These are phyloP conservation scores for Yarrowia galli DNA, from an alignment of 1,139 yeast species.

Conservation along the genomic window DNA sequence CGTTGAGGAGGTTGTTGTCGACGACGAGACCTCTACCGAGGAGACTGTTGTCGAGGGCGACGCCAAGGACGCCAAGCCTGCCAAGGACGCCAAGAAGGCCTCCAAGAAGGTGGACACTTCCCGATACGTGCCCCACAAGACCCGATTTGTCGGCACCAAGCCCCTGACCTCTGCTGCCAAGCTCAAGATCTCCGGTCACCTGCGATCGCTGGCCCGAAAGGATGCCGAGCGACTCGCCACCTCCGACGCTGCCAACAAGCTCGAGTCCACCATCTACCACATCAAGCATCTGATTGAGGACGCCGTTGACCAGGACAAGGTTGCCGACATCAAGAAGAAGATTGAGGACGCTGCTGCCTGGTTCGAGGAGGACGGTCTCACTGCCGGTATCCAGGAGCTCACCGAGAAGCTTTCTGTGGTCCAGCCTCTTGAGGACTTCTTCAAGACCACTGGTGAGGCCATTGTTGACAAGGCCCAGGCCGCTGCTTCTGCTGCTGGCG, in stretches of 20 bases:
- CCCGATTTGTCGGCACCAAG: constrained; percentile 45
- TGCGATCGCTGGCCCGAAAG: constrained; percentile 46
- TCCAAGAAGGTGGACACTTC: constrained; percentile 35
- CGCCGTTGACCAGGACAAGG: constrained; percentile 40
- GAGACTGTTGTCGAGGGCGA: neutral
- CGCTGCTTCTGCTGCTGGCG: constrained; percentile 71
- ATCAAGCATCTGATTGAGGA: constrained; percentile 46
- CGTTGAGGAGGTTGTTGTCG: constrained; percentile 19
- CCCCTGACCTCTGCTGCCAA: constrained; percentile 50
- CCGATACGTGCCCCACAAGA: constrained; percentile 42
- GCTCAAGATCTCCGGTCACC: constrained; percentile 45
- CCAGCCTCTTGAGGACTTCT: constrained; percentile 44
- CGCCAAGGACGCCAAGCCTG: constrained; percentile 10
- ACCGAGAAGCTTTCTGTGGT: constrained; percentile 50
- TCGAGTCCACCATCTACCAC: constrained; percentile 51
- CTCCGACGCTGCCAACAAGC: constrained; percentile 49
- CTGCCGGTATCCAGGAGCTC: constrained; percentile 57
- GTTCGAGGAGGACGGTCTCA: constrained; percentile 61
- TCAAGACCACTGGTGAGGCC: constrained; percentile 42
- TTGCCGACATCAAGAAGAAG: constrained; percentile 43
- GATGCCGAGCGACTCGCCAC: constrained; percentile 48
- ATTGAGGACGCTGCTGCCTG: constrained; percentile 40
- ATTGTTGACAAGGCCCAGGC: constrained; percentile 31
- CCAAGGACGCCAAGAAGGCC: constrained; percentile 21
- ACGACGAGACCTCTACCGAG: constrained; percentile 1